A percentile compares a stretch with the other conserved stretches of the same genome.
These are phyloP conservation scores for Coemansia pectinata DNA, from an alignment of 192 early-diverging fungal species.

Conservation along the genomic window DNA sequence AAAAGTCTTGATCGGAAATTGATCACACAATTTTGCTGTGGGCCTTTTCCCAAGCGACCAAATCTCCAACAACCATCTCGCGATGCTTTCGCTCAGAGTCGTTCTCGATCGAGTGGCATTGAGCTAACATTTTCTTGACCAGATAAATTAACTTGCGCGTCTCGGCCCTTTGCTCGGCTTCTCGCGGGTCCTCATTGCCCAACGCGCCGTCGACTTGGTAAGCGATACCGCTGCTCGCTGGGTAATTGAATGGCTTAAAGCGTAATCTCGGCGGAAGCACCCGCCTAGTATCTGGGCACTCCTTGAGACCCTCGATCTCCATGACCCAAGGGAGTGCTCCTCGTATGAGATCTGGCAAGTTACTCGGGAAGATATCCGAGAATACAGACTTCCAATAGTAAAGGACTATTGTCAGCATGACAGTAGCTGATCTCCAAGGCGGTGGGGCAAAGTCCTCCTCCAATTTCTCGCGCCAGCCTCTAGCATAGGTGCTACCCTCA, in stretches of 20 bases:
- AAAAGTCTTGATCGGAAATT: background rate
- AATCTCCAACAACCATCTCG: slow-evolving; percentile 13
- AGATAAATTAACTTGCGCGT: slow-evolving; percentile 21
- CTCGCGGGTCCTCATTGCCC: slow-evolving; percentile 14
- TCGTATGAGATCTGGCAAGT: slow-evolving; percentile 9
- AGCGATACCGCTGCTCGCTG: background rate
- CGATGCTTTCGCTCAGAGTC: slow-evolving; percentile 20
- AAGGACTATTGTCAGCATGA: slow-evolving; percentile 30
- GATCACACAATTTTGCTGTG: background rate
- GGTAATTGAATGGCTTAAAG: slow-evolving; percentile 21
- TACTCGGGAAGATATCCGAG: slow-evolving; percentile 15
- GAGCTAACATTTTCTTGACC: slow-evolving; percentile 29
- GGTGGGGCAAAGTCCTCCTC: slow-evolving; percentile 16
- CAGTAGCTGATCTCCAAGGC: slow-evolving; percentile 43
- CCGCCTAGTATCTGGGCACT: slow-evolving; percentile 21
- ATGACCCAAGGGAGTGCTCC: slow-evolving; percentile 40
- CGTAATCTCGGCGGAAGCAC: slow-evolving; percentile 25
- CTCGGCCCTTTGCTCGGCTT: slow-evolving; percentile 17
- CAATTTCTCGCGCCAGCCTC: background rate
- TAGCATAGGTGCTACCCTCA: background rate
- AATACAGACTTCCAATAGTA: slow-evolving; percentile 29
- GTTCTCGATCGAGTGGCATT: slow-evolving; percentile 33
- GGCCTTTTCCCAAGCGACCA: slow-evolving; percentile 26
- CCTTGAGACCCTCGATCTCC: slow-evolving; percentile 24
- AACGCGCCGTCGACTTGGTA: background rate